These are phyloP conservation scores for Aspergillus diversus DNA, from an alignment of 495 filamentous ascomycete genomes.

Conservation along the genomic window DNA sequence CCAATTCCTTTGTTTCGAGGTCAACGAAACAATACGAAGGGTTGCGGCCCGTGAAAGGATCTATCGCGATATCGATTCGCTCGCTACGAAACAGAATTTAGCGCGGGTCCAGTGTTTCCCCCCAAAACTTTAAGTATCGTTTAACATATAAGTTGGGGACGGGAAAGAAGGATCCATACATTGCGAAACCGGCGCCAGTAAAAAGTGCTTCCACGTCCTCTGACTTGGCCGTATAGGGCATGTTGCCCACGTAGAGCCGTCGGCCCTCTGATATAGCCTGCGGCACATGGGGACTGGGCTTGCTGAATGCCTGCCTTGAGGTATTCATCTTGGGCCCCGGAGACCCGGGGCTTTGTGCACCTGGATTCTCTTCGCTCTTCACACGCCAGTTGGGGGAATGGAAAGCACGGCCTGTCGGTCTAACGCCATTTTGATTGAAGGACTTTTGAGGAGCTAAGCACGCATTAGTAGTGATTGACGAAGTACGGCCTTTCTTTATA, in stretches of 20 bases:
- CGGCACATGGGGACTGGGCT: constrained; percentile 40
- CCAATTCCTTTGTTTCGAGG: constrained; percentile 56
- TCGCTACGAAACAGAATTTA: constrained; percentile 44
- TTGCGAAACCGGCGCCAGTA: constrained; percentile 45
- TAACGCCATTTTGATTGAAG: constrained; percentile 42
- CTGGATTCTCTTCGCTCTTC: constrained; percentile 41
- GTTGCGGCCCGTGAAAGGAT: constrained; percentile 68
- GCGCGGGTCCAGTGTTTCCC: constrained; percentile 22
- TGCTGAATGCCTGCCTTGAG: constrained; percentile 42
- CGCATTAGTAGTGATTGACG: constrained; percentile 25
- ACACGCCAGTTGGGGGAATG: constrained; percentile 52
- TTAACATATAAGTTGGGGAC: not conserved
- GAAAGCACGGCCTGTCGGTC: constrained; percentile 50
- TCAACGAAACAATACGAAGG: constrained; percentile 76
- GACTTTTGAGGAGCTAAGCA: constrained; percentile 41
- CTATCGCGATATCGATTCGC: constrained; percentile 67
- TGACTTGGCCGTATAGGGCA: constrained; percentile 65
- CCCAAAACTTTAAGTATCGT: not conserved
- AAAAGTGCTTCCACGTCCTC: constrained; percentile 65
- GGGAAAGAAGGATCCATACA: constrained; percentile 34
- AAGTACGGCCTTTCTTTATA: not conserved
- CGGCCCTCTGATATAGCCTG: constrained; percentile 48
- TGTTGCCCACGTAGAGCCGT: constrained; percentile 67
- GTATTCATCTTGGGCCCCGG: constrained; percentile 41
- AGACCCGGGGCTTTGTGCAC: constrained; percentile 29